Conservation (phyloP, 2,329 filamentous ascomycete genomes). For the Penicillium sp. region DNA sequence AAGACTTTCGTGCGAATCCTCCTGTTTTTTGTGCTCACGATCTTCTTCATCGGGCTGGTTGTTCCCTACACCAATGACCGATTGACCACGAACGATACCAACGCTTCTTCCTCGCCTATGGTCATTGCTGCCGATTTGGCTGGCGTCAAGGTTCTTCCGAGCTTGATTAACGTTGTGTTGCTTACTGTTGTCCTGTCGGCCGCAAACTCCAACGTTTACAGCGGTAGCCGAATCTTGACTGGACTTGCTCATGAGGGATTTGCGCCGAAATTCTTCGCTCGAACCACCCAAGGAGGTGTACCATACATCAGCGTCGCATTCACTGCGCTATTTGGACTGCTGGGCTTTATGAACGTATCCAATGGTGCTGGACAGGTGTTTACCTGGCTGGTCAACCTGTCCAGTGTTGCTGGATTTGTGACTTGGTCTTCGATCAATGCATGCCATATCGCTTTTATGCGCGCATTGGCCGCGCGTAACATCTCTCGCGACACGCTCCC, state of each 20-base stretch:
- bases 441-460: conserved; percentile 67
- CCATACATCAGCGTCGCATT: conserved; percentile 47
- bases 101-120: conserved; percentile 39
- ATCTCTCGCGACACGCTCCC: conserved; percentile 61
- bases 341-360: conserved; percentile 70
- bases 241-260: conserved; percentile 57
- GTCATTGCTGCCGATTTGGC: conserved; percentile 47
- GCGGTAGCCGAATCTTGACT: conserved; percentile 66
- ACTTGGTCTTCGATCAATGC: conserved; percentile 43
- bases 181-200: conserved; percentile 45
- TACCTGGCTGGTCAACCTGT: conserved; percentile 39
- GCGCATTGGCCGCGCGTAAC: conserved; percentile 56
- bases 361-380: conserved; percentile 63
- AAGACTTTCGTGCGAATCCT: conserved; percentile 76
- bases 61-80: conserved; percentile 65
- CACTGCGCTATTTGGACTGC: conserved; percentile 58
- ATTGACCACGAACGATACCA: conserved; percentile 37
- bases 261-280: conserved; percentile 46
- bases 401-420: conserved; percentile 38
- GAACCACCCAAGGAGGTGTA: conserved; percentile 44
- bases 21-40: conserved; percentile 50
- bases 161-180: conserved; percentile 44
- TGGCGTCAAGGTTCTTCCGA: conserved; percentile 39
- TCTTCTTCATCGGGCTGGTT: conserved; percentile 69
- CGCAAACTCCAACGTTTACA: conserved; percentile 45